Conservation (phyloP, 768 basidiomycete genomes). For the Calvatia gigantea region DNA sequence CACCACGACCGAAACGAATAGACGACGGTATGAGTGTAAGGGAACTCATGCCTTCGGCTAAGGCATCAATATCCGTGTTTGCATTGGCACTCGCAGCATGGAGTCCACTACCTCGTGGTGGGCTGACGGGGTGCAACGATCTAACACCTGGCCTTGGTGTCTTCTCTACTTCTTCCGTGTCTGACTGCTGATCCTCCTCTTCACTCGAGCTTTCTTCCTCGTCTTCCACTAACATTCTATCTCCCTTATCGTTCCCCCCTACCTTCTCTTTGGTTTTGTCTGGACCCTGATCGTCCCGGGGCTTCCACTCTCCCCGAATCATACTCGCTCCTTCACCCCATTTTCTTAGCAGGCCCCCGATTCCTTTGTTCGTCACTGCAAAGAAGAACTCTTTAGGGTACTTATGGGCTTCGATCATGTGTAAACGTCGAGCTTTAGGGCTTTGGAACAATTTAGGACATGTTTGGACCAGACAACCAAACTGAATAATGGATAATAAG, state of each 20-base stretch:
- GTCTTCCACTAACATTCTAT: slow-evolving; percentile 25
- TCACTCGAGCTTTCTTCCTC: slow-evolving; percentile 21
- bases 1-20: slow-evolving; percentile 73
- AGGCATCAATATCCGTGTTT: slow-evolving; percentile 37
- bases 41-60: slow-evolving; percentile 43
- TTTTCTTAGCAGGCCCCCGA: slow-evolving; percentile 71
- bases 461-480: slow-evolving; percentile 68
- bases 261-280: slow-evolving; percentile 3
- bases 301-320: slow-evolving; percentile 70
- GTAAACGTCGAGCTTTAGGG: slow-evolving; percentile 74
- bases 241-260: slow-evolving; percentile 17
- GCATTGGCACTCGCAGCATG: slow-evolving; percentile 19
- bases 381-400: slow-evolving; percentile 93
- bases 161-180: slow-evolving; percentile 19
- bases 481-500: slow-evolving; percentile 35
- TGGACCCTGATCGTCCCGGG: slow-evolving; percentile 19
- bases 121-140: slow-evolving; percentile 7
- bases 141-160: slow-evolving; percentile 18
- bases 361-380: slow-evolving; percentile 86
- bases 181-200: slow-evolving; percentile 21
- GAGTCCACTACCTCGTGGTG: slow-evolving; percentile 9
- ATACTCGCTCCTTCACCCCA: slow-evolving; percentile 87
- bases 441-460: slow-evolving; percentile 61
- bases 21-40: slow-evolving; percentile 63
- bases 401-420: slow-evolving; percentile 77